Percentiles rank a stretch among this genome's conserved stretches.
These are phyloP conservation scores for Macrolepiota fuliginosa DNA, from an alignment of 768 basidiomycete species.

Conservation along the genomic window DNA sequence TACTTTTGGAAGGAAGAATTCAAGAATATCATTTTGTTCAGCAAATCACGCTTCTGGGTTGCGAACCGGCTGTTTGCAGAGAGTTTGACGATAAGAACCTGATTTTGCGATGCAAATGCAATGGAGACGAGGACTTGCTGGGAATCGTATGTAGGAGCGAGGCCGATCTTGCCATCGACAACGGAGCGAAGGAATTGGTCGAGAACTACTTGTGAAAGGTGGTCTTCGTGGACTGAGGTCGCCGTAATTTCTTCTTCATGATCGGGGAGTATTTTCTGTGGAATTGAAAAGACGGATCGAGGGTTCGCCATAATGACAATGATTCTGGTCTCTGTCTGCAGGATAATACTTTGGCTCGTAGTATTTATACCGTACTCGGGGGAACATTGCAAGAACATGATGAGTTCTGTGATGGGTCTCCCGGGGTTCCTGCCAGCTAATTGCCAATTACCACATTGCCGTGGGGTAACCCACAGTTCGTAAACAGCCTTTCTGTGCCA, in stretches of 20 bases:
- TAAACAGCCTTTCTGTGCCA: too few relatives aligned
- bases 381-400: too few relatives aligned
- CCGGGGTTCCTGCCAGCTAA: too few relatives aligned
- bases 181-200: constrained; percentile 27
- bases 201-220: constrained; percentile 22
- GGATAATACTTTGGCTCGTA: not conserved
- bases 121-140: constrained; percentile 32
- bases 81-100: constrained; percentile 31
- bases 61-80: constrained; percentile 11
- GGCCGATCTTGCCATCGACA: constrained; percentile 29
- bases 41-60: constrained; percentile 16
- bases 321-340: too few relatives aligned
- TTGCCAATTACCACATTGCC: too few relatives aligned
- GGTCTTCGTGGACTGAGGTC: constrained; percentile 22
- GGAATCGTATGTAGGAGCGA: constrained; percentile 40
- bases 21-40: constrained; percentile 32
- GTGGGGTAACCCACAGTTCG: too few relatives aligned
- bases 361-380: not conserved
- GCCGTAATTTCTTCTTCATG: constrained; percentile 25
- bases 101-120: constrained; percentile 36
- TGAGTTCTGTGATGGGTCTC: too few relatives aligned
- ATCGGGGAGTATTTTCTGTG: constrained; percentile 32
- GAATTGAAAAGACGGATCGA: constrained; percentile 11
- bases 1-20: constrained; percentile 28
- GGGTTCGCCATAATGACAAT: not conserved